These are phyloP conservation scores for Colletotrichum noveboracense DNA, from an alignment of 2,329 filamentous ascomycete genomes.

Conservation along the genomic window DNA sequence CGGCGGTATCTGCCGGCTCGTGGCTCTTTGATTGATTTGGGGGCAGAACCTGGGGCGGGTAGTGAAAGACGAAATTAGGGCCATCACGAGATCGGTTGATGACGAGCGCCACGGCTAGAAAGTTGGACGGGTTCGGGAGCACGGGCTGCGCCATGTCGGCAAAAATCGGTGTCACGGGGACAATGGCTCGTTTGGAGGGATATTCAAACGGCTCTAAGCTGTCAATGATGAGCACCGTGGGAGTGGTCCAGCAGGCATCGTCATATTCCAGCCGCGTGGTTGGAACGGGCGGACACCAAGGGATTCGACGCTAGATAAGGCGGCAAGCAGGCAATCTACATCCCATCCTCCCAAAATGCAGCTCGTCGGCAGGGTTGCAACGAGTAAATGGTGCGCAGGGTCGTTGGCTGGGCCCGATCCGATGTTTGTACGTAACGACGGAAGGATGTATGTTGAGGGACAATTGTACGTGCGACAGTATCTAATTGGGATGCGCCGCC, in stretches of 20 bases:
- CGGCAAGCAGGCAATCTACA: neutral
- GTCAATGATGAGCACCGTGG: neutral
- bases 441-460: neutral
- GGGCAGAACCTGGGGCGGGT: slow-evolving; percentile 66
- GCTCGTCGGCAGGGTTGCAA: neutral
- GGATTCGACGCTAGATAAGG: neutral
- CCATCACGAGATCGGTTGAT: slow-evolving; percentile 78
- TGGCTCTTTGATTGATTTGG: slow-evolving; percentile 40
- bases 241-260: neutral
- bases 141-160: slow-evolving; percentile 51
- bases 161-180: neutral
- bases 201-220: neutral
- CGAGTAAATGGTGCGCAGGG: neutral
- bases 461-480: neutral
- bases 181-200: neutral
- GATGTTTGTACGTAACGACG: neutral
- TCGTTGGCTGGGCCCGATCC: neutral
- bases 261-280: neutral
- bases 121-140: slow-evolving; percentile 58
- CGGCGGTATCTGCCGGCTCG: slow-evolving; percentile 36
- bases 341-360: neutral
- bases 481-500: neutral
- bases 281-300: neutral
- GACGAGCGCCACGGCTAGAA: slow-evolving; percentile 75
- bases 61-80: slow-evolving; percentile 85